Evolutionary conservation across 768 basidiomycete species (phyloP).

Genomic region (Mycena haematopus): DNA sequence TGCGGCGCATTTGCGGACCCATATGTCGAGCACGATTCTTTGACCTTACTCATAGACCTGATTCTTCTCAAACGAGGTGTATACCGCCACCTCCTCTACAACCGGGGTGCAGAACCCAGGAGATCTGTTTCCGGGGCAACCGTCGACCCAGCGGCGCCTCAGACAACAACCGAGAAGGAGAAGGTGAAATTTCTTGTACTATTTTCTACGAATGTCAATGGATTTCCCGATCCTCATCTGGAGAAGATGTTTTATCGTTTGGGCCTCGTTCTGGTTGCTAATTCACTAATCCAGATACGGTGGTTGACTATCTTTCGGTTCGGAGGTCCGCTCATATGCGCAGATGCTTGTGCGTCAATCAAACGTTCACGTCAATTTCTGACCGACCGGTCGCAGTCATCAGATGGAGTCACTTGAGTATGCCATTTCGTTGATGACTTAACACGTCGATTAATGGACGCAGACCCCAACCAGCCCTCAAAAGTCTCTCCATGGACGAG

Average conservation of each 20-base stretch:
- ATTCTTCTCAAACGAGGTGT: slow-evolving; percentile 84
- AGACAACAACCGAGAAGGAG: slow-evolving; percentile 29
- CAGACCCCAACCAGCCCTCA: slow-evolving; percentile 48
- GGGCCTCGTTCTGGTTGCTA: background rate
- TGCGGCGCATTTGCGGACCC: slow-evolving; percentile 71
- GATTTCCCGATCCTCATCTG: background rate
- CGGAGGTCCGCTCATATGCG: slow-evolving; percentile 60
- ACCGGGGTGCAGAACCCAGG: slow-evolving; percentile 72
- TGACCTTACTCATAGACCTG: slow-evolving; percentile 79
- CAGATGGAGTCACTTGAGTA: slow-evolving; percentile 77
- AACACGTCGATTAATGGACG: background rate
- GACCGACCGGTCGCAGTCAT: slow-evolving; percentile 57
- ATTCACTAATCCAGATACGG: slow-evolving; percentile 49
- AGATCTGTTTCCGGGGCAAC: slow-evolving; percentile 38
- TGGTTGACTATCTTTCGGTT: slow-evolving; percentile 67
- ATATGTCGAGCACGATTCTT: slow-evolving; percentile 83
- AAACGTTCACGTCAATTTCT: slow-evolving; percentile 3
- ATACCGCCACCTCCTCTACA: slow-evolving; percentile 82
- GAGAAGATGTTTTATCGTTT: background rate
- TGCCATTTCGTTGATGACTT: slow-evolving; percentile 25
- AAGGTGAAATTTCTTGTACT: slow-evolving; percentile 30
- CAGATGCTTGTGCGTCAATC: slow-evolving; percentile 73
- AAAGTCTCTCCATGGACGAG: slow-evolving; percentile 57
- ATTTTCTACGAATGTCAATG: background rate
- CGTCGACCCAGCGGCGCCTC: slow-evolving; percentile 17